Percentiles rank a stretch among this genome's conserved stretches.
Conservation (phyloP, 352 stramenopile species). For the Phytophthora boehmeriae region DNA sequence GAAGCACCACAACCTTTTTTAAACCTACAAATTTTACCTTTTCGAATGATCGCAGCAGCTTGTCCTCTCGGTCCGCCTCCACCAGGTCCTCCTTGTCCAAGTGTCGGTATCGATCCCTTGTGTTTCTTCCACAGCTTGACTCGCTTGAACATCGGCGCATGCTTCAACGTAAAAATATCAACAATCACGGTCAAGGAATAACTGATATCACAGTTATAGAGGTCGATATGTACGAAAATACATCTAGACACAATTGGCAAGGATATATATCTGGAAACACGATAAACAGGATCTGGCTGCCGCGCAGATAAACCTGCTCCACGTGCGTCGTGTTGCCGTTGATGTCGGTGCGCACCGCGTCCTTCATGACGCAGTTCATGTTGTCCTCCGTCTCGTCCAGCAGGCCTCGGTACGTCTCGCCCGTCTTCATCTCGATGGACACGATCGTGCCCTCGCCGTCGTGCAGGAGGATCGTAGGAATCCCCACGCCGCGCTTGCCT, state of each 20-base stretch:
- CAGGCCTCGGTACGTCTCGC: constrained; percentile 85
- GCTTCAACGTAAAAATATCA: constrained; percentile 74
- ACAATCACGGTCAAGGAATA: constrained; percentile 25
- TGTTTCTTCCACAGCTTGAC: constrained; percentile 91
- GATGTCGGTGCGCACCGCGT: constrained; percentile 83
- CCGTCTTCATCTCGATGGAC: constrained; percentile 88
- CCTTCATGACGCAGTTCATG: constrained; percentile 91
- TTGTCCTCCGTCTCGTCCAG: constrained; percentile 90
- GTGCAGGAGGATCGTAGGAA: constrained; percentile 87
- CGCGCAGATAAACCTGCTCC: constrained; percentile 86
- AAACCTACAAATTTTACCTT: no score
- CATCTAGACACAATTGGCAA: constrained; percentile 29
- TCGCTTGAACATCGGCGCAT: constrained; percentile 88
- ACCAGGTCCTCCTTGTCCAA: constrained; percentile 70
- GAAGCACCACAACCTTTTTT: not conserved
- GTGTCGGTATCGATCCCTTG: constrained; percentile 72
- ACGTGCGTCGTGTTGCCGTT: constrained; percentile 81
- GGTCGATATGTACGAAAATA: constrained; percentile 12
- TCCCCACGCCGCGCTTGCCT: constrained; percentile 83
- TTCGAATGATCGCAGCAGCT: constrained; percentile 81
- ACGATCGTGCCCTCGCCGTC: constrained; percentile 89
- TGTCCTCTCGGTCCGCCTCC: constrained; percentile 69
- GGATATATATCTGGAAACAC: constrained; percentile 91
- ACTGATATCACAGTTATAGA: not conserved
- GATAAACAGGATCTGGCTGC: constrained; percentile 89